Conservation (phyloP, 345 rosid genomes). For the Schrenkiella parvula region DNA sequence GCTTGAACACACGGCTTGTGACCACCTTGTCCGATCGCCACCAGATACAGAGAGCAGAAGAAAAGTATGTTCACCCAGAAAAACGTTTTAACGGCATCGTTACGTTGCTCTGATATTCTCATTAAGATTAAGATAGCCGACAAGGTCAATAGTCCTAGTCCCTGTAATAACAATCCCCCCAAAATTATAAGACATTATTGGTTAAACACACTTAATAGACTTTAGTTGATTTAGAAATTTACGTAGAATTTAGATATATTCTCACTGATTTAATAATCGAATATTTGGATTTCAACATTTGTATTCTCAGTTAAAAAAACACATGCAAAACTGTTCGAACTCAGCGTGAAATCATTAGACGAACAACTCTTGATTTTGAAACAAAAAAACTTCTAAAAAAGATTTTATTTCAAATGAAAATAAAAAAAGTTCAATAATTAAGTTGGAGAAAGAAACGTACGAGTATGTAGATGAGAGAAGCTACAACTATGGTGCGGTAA, state of each 20-base stretch:
- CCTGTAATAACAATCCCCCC: slow-evolving; percentile 33
- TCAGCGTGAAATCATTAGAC: neutral
- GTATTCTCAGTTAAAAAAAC: neutral
- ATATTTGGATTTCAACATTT: neutral
- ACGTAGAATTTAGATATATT: too few relatives aligned
- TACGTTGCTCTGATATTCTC: slow-evolving; percentile 35
- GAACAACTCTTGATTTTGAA: neutral
- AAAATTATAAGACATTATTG: neutral
- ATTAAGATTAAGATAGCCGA: slow-evolving; percentile 47
- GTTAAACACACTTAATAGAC: too few relatives aligned
- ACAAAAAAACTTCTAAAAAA: too few relatives aligned
- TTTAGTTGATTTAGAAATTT: too few relatives aligned
- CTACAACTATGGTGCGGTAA: slow-evolving; percentile 41
- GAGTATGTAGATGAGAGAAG: slow-evolving; percentile 41
- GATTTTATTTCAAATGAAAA: too few relatives aligned
- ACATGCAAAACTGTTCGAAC: neutral
- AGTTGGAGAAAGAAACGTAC: slow-evolving; percentile 13
- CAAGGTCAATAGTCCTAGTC: slow-evolving; percentile 51
- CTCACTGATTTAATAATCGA: neutral
- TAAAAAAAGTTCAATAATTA: too few relatives aligned
- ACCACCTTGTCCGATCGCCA: slow-evolving; percentile 28
- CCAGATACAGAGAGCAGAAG: slow-evolving; percentile 27
- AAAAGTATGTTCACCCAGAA: slow-evolving; percentile 28
- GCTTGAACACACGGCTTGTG: slow-evolving; percentile 34
- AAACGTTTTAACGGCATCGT: slow-evolving; percentile 13